A percentile compares a stretch with the other conserved stretches of the same genome.
phyloP scores from a whole-genome alignment of 228 moss, liverwort and hornwort genomes.

The Sphagnum magellanicum region DNA sequence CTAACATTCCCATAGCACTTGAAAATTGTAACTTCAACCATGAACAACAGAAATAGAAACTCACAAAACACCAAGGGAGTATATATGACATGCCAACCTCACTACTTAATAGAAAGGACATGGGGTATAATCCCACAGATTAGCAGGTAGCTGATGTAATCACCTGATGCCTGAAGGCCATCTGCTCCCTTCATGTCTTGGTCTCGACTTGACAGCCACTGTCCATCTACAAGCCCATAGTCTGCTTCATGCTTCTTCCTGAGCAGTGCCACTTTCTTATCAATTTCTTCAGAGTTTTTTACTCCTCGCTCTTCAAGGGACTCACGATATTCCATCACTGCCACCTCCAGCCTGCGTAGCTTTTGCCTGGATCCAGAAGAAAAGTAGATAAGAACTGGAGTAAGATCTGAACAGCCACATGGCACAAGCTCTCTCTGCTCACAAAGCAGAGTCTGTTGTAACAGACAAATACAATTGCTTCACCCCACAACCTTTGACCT shows the following conservation, averaged over 20 bases:
- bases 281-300: constrained; percentile 82
- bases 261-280: constrained; percentile 72
- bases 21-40: too few relatives aligned
- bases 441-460: too few relatives aligned
- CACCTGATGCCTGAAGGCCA: constrained; percentile 65
- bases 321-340: constrained; percentile 92
- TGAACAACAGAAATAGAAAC: neutral
- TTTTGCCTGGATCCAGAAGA: constrained; percentile 68
- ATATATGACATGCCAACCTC: too few relatives aligned
- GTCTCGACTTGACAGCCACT: constrained; percentile 47
- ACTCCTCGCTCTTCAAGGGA: constrained; percentile 93
- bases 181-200: constrained; percentile 76
- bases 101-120: neutral
- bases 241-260: constrained; percentile 83
- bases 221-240: constrained; percentile 72
- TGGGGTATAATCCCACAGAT: neutral
- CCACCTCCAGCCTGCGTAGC: constrained; percentile 89
- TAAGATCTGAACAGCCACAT: too few relatives aligned
- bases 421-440: too few relatives aligned
- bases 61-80: neutral
- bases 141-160: neutral
- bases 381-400: too few relatives aligned
- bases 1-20: too few relatives aligned
- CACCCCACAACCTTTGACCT: too few relatives aligned
- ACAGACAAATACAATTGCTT: too few relatives aligned